Conservation (phyloP, 1,284 basidiomycete genomes). For the Taiwanofungus camphoratus region DNA sequence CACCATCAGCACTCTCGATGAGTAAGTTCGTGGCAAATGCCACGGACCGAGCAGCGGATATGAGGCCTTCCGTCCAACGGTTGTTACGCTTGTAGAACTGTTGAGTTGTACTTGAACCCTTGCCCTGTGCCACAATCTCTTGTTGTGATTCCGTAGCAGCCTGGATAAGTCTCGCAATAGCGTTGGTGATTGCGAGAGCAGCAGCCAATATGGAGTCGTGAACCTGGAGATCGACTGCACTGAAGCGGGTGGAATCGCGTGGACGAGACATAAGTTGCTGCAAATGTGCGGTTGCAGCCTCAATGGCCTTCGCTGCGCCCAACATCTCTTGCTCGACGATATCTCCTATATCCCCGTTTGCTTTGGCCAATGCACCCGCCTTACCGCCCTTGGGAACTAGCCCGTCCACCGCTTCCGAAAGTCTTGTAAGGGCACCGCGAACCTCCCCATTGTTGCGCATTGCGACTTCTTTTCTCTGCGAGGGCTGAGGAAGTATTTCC, state of each 20-base stretch:
- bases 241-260: slow-evolving; percentile 79
- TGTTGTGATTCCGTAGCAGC: slow-evolving; percentile 97
- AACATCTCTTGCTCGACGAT: slow-evolving; percentile 97
- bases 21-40: slow-evolving; percentile 96
- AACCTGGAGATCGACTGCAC: slow-evolving; percentile 89
- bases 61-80: slow-evolving; percentile 98
- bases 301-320: slow-evolving; percentile 90
- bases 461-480: slow-evolving; percentile 81
- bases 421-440: slow-evolving; percentile 73
- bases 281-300: slow-evolving; percentile 85
- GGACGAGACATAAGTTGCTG: slow-evolving; percentile 89
- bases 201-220: slow-evolving; percentile 97
- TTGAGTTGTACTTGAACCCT: slow-evolving; percentile 84
- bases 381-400: slow-evolving; percentile 84
- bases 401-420: slow-evolving; percentile 84
- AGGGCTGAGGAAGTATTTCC: slow-evolving; percentile 61
- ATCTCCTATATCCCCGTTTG: slow-evolving; percentile 93
- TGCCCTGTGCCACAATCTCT: slow-evolving; percentile 95
- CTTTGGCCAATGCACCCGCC: slow-evolving; percentile 62
- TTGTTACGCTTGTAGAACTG: slow-evolving; percentile 99
- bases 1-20: slow-evolving; percentile 97
- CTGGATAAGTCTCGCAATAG: slow-evolving; percentile 91
- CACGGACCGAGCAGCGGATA: slow-evolving; percentile 96
- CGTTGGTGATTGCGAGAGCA: slow-evolving; percentile 91
- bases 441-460: slow-evolving; percentile 88